phyloP scores from a whole-genome alignment of 345 rosid species.

The Rhodamnia argentea region DNA sequence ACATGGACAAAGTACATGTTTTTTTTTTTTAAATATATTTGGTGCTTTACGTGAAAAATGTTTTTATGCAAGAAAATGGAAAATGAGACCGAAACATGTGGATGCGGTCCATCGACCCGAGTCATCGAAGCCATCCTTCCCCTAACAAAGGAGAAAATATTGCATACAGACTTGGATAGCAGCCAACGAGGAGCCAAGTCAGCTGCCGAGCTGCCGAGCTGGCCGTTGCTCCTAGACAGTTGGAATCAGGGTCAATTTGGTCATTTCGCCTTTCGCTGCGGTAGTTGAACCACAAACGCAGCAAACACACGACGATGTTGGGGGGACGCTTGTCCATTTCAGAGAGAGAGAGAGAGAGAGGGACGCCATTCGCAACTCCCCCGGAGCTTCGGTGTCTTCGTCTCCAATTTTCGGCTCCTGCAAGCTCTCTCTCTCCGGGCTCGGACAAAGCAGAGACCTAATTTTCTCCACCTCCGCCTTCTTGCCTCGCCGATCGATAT shows the following conservation, averaged over 20 bases:
- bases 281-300: not conserved
- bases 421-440: not conserved
- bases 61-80: too few species aligned
- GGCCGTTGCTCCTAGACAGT: not conserved
- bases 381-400: constrained; percentile 23
- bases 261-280: not conserved
- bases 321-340: not conserved
- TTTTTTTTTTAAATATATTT: too few species aligned
- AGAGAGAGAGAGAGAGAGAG: not conserved
- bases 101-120: too few species aligned
- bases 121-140: too few species aligned
- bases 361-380: not conserved
- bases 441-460: not conserved
- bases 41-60: too few species aligned
- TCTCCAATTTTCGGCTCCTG: not conserved
- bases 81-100: not conserved
- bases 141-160: too few species aligned
- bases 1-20: too few species aligned
- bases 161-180: too few species aligned
- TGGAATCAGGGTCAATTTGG: not conserved
- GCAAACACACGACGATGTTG: not conserved
- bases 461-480: not conserved
- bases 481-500: not conserved
- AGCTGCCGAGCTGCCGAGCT: not conserved
- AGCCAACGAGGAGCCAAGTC: not conserved